A percentile compares a stretch with the other conserved stretches of the same genome.
Evolutionary conservation across 176 grass and related monocot genomes (phyloP).

Genomic region (Tuctoria greenei): DNA sequence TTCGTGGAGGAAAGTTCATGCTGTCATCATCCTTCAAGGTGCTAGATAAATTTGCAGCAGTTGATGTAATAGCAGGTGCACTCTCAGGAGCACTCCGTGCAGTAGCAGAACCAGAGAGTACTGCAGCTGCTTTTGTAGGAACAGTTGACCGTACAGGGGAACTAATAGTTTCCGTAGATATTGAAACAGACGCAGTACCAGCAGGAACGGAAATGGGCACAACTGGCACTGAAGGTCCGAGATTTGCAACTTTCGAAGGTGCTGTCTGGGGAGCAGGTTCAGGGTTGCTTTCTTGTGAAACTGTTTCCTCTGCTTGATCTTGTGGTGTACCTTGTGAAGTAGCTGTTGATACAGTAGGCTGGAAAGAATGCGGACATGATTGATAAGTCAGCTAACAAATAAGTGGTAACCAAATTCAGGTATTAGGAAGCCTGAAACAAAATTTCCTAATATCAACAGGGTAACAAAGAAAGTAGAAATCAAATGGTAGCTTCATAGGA

Average conservation of each 20-base stretch:
- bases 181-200: slow-evolving; percentile 32
- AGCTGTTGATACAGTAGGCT: slow-evolving; percentile 59
- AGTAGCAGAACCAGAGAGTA: slow-evolving; percentile 55
- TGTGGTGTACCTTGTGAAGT: slow-evolving; percentile 51
- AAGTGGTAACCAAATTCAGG: slow-evolving; percentile 12
- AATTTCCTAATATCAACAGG: slow-evolving; percentile 16
- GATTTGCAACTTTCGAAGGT: slow-evolving; percentile 63
- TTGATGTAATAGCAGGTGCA: slow-evolving; percentile 45
- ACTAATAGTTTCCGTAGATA: slow-evolving; percentile 44
- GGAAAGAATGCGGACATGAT: slow-evolving; percentile 30
- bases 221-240: slow-evolving; percentile 43
- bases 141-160: slow-evolving; percentile 51
- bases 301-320: slow-evolving; percentile 69
- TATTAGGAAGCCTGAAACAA: slow-evolving; percentile 10
- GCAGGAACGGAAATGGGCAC: slow-evolving; percentile 48
- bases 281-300: slow-evolving; percentile 67
- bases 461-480: slow-evolving; percentile 16
- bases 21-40: slow-evolving; percentile 78
- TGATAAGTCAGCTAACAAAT: slow-evolving; percentile 14
- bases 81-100: slow-evolving; percentile 57
- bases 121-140: slow-evolving; percentile 44
- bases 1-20: slow-evolving; percentile 61
- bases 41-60: slow-evolving; percentile 53
- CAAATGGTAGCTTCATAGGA: background rate
- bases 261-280: slow-evolving; percentile 57